Conservation (phyloP, 1,139 yeast genomes). For the Saccharomyces hybrid region DNA sequence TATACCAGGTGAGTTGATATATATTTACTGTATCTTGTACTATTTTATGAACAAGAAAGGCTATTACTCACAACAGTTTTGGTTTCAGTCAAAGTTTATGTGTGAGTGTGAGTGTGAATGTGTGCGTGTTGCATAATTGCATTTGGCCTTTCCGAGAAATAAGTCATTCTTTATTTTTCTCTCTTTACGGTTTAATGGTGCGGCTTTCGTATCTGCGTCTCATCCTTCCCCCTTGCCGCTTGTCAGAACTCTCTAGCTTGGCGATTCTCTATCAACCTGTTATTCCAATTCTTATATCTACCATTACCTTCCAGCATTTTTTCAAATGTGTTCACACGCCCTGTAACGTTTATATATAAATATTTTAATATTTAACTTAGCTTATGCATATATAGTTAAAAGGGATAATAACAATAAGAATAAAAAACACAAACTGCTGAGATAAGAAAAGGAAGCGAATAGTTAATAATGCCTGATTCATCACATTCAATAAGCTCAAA, state of each 20-base stretch:
- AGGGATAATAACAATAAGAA: not conserved
- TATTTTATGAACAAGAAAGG: not conserved
- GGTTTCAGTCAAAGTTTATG: not conserved
- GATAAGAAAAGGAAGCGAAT: not conserved
- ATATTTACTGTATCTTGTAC: not conserved
- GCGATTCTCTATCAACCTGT: not conserved
- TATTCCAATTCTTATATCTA: not conserved
- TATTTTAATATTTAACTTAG: not conserved
- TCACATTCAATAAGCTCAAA: slow-evolving; percentile 17
- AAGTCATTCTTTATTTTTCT: not conserved
- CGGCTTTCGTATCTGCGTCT: not conserved
- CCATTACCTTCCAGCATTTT: not conserved
- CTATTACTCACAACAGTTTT: not conserved
- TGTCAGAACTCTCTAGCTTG: not conserved
- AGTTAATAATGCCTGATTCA: slow-evolving; percentile 10
- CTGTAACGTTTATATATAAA: not conserved
- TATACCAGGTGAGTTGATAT: not conserved
- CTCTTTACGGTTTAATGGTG: not conserved
- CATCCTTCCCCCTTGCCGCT: not conserved
- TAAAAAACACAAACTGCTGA: not conserved
- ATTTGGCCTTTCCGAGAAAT: not conserved
- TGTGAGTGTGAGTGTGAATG: not conserved
- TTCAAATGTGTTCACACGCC: not conserved
- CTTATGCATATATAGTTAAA: not conserved
- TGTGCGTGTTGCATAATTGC: not conserved